Percentiles rank a stretch among this genome's conserved stretches.
Evolutionary conservation across 2,329 filamentous ascomycete genomes (phyloP).

Genomic region (Hymenoscyphus repandus): DNA sequence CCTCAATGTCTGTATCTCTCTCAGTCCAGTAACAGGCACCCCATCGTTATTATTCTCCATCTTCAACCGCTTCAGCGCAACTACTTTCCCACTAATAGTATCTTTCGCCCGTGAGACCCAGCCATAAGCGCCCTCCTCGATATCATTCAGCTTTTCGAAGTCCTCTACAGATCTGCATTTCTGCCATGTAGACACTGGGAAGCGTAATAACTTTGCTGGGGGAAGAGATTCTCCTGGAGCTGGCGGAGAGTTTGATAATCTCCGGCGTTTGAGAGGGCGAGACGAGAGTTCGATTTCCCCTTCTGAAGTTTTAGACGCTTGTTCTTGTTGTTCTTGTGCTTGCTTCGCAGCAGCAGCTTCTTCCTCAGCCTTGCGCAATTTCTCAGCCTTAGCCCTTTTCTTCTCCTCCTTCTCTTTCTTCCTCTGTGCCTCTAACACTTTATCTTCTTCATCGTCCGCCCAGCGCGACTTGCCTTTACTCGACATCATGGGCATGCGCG

Average conservation of each 20-base stretch:
- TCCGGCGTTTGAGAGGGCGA: constrained; percentile 59
- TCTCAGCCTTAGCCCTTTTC: constrained; percentile 76
- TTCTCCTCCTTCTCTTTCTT: constrained; percentile 87
- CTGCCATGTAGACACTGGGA: constrained; percentile 63
- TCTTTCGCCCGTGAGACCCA: constrained; percentile 85
- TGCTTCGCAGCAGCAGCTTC: constrained; percentile 33
- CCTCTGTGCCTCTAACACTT: constrained; percentile 63
- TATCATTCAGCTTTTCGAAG: constrained; percentile 91
- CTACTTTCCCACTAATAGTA: constrained; percentile 67
- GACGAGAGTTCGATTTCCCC: constrained; percentile 36
- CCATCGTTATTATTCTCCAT: constrained; percentile 70
- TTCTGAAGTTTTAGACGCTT: constrained; percentile 30
- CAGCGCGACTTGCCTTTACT: constrained; percentile 61
- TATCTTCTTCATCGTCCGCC: constrained; percentile 80
- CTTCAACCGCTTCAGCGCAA: constrained; percentile 92
- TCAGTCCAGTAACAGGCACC: constrained; percentile 82
- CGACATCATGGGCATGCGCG: constrained; percentile 17
- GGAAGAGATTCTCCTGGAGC: constrained; percentile 26
- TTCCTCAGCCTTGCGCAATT: constrained; percentile 65
- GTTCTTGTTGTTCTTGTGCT: constrained; percentile 33
- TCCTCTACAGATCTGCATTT: constrained; percentile 73
- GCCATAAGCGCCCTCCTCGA: constrained; percentile 95
- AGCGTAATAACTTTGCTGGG: constrained; percentile 61
- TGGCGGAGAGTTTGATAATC: constrained; percentile 32
- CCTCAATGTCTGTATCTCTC: constrained; percentile 88